Evolutionary conservation across 73 alveolate genomes (phyloP), one percentile per base, ranked within the genome.

Genomic region (Paramecium sexaurelia): DNA sequence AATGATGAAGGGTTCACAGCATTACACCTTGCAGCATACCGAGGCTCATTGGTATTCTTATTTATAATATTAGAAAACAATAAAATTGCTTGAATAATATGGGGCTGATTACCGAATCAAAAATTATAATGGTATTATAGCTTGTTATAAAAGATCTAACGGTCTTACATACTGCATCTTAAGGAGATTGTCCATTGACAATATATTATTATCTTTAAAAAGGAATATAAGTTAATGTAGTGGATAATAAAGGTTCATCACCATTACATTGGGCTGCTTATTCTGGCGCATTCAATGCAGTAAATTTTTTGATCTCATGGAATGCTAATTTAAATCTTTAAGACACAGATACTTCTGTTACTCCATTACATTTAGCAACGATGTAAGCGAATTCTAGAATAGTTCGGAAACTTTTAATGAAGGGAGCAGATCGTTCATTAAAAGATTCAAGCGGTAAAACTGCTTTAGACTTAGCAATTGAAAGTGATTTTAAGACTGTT

Each of bases 181-280:
- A 98, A 91, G 99, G 99, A 8, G 98, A 97, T 92, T 83, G 96
- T 85, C 97, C 98, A 39, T 84, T 97, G 57, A 87, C 97, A 5
- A 86, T 97, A 29, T 55, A 75, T 55, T 98, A 86, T 91, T 96
- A 96, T 91, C 40, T 82, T 17, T 71, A 89, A 40, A 85, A 83
- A 69, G 95, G 96, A 32, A 82, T 95, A 36, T 91, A 92, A 45
- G 92, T 95, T 27, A 91, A 96, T 84, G 24, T 75, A 17, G 8
- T 36, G 19, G 99, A 96, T 92, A 90, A 93, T 69, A 94, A 94
- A 66, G 93, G 93, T 9, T 84, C 98, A 75, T 96, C 99, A 32
- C 99, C 99, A 1, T 94, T 98, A 26, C 99, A 97, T 94, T 98
- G 99, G 99, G 99, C 99, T 29, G 91, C 98, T 75, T 97, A 88